A percentile compares a stretch with the other conserved stretches of the same genome.
These are phyloP conservation scores for Avena atlantica DNA, from an alignment of 176 grass and related monocot genomes.

Conservation along the genomic window DNA sequence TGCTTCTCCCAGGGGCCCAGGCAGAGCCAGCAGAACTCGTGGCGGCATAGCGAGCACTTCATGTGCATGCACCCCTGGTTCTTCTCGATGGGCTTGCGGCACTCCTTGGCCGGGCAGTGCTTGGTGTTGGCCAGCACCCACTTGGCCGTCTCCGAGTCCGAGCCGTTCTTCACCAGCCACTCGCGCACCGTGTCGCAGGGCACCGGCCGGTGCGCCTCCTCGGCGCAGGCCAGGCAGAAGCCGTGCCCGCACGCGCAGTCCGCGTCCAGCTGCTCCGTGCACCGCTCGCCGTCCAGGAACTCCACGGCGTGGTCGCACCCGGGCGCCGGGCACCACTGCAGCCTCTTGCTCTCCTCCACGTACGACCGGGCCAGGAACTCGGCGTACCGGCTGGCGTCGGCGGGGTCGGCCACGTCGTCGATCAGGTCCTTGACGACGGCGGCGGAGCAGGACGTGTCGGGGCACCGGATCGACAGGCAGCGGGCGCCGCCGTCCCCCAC, in stretches of 20 bases:
- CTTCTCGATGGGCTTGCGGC: constrained; percentile 62
- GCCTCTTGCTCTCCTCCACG: constrained; percentile 52
- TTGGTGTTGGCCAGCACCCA: constrained; percentile 60
- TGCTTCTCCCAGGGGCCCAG: constrained; percentile 27
- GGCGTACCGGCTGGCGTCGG: constrained; percentile 15
- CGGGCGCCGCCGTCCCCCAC: constrained; percentile 46
- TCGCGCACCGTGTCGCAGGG: constrained; percentile 31
- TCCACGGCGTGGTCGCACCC: constrained; percentile 46
- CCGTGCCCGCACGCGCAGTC: constrained; percentile 33
- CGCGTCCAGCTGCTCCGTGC: constrained; percentile 32
- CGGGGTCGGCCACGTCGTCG: not conserved
- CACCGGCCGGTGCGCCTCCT: constrained; percentile 65
- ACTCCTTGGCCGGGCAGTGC: constrained; percentile 46
- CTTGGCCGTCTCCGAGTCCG: constrained; percentile 27
- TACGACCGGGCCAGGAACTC: constrained; percentile 43
- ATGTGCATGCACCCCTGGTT: constrained; percentile 69
- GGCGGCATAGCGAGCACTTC: constrained; percentile 49
- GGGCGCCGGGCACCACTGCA: constrained; percentile 54
- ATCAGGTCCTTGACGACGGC: constrained; percentile 47
- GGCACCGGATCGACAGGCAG: constrained; percentile 61
- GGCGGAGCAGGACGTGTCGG: constrained; percentile 39
- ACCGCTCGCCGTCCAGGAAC: not conserved
- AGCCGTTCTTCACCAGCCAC: constrained; percentile 28
- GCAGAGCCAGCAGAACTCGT: constrained; percentile 74
- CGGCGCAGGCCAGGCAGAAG: constrained; percentile 52